A percentile compares a stretch with the other conserved stretches of the same genome.
These are phyloP conservation scores for Neurospora tetrasperma DNA, from an alignment of 495 filamentous ascomycete species.

Conservation along the genomic window DNA sequence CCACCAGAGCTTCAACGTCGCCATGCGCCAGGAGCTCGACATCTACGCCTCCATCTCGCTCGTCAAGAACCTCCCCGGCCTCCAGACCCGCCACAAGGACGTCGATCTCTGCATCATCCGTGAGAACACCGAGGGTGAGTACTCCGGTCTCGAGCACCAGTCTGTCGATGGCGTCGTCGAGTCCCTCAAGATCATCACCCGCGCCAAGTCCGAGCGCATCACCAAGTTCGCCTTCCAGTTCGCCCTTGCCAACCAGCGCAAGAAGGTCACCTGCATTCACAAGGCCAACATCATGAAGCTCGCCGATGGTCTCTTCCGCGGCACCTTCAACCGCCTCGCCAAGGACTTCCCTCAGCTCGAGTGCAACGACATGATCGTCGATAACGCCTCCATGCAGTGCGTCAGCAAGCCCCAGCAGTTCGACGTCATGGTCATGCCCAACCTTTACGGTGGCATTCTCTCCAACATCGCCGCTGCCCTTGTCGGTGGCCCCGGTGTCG, in stretches of 20 bases:
- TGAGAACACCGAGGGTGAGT: conserved; percentile 99
- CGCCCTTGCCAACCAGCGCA: conserved; percentile 92
- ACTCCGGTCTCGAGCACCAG: conserved; percentile 97
- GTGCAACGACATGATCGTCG: conserved; percentile 98
- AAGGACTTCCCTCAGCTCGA: conserved; percentile 90
- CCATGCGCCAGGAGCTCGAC: conserved; percentile 95
- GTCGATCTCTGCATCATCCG: conserved; percentile 98
- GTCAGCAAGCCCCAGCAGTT: conserved; percentile 94
- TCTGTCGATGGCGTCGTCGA: conserved; percentile 94
- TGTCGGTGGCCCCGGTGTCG: conserved; percentile 94
- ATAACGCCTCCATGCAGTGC: conserved; percentile 99
- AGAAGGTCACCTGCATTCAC: conserved; percentile 98
- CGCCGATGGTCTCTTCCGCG: conserved; percentile 95
- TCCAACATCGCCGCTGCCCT: conserved; percentile 98
- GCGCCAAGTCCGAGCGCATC: conserved; percentile 96
- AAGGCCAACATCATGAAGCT: conserved; percentile 99
- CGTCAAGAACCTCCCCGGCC: conserved; percentile 98
- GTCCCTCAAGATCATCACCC: conserved; percentile 98
- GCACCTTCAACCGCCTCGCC: conserved; percentile 86
- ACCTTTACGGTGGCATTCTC: conserved; percentile 96
- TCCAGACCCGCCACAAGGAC: conserved; percentile 90
- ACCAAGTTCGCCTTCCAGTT: conserved; percentile 98
- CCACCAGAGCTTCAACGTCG: conserved; percentile 99
- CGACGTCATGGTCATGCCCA: conserved; percentile 99
- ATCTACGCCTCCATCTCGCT: conserved; percentile 98